Evolutionary conservation across 73 alveolate genomes (phyloP), one percentile per base, ranked within the genome.

Genomic region (Paramecium primaurelia): DNA sequence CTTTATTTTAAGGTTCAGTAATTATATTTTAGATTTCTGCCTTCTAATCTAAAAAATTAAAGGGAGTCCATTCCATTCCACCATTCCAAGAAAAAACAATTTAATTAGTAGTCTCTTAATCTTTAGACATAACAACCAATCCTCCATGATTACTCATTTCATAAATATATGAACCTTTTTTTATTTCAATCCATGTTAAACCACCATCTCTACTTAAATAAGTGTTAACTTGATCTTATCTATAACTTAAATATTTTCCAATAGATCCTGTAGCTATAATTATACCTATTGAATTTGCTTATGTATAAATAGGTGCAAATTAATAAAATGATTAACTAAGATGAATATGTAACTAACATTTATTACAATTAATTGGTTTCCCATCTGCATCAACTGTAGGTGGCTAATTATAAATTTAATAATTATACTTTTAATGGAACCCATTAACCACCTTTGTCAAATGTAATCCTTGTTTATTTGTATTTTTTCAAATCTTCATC

Each of bases 71-170:
- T 47, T 92, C 92, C 47, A 93, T 86, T 37, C 97, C 97, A 59
- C 93, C 97, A 37, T 95, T 95, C 96, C 97, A 95, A 14, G 96
- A 88, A 84, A 51, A 95, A 11, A 88, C 95, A 40, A 98, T 95
- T 58, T 92, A 86, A 32, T 95, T 96, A 0, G 99, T 96, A 37
- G 97, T 88, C 64, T 93, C 93, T 51, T 87, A 86, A 88, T 95
- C 95, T 42, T 94, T 93, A 1, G 99, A 98, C 98, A 97, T 96
- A 59, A 97, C 99, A 6, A 98, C 93, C 64, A 98, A 92, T 18
- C 99, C 99, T 12, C 99, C 99, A 92, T 98, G 99, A 93, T 98
- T 99, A 16, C 99, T 99, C 22, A 96, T 92, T 85, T 98, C 99
- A 69, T 96, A 96, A 59, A 97, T 96, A 84, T 92, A 94, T 7